phyloP scores from a whole-genome alignment of 1,284 basidiomycete species.

The Boletus holoroseus region DNA sequence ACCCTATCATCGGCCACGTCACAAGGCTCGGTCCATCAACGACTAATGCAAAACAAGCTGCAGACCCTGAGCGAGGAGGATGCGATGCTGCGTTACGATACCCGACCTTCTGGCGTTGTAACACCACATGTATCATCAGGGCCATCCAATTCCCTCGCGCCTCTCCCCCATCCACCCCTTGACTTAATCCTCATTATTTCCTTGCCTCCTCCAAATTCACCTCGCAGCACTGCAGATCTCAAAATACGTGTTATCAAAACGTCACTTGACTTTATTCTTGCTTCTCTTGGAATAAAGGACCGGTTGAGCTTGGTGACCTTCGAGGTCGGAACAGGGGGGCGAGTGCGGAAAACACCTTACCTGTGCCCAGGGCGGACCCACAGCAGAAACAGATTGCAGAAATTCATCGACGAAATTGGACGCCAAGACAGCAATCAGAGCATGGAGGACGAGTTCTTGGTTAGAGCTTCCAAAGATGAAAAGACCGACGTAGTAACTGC shows the following conservation, averaged over 20 bases:
- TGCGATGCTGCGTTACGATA: conserved; percentile 51
- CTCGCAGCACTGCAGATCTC: conserved; percentile 74
- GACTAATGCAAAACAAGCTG: conserved; percentile 44
- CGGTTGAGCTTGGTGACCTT: conserved; percentile 85
- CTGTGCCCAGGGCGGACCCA: conserved; percentile 64
- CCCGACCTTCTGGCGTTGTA: conserved; percentile 46
- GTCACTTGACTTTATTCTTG: conserved; percentile 79
- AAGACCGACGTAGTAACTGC: conserved; percentile 95
- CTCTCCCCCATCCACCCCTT: conserved; percentile 79
- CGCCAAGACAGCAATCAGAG: conserved; percentile 37
- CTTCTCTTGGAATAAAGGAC: conserved; percentile 69
- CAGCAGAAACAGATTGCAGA: conserved; percentile 64
- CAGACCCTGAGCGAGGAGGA: conserved; percentile 68
- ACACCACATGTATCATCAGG: conserved; percentile 73
- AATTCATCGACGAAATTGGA: conserved; percentile 72
- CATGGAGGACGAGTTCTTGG: conserved; percentile 66
- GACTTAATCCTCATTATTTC: conserved; percentile 92
- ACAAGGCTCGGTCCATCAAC: conserved; percentile 48
- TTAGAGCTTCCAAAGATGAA: conserved; percentile 77
- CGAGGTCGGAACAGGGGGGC: conserved; percentile 74
- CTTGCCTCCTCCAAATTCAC: conserved; percentile 66
- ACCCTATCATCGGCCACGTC: conserved; percentile 67
- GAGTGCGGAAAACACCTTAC: conserved; percentile 85
- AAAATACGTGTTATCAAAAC: conserved; percentile 83
- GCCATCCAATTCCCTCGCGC: conserved; percentile 70